Evolutionary conservation across 2,329 filamentous ascomycete genomes (phyloP), one percentile per base, ranked within the genome.

Genomic region (Calonectria hongkongensis): DNA sequence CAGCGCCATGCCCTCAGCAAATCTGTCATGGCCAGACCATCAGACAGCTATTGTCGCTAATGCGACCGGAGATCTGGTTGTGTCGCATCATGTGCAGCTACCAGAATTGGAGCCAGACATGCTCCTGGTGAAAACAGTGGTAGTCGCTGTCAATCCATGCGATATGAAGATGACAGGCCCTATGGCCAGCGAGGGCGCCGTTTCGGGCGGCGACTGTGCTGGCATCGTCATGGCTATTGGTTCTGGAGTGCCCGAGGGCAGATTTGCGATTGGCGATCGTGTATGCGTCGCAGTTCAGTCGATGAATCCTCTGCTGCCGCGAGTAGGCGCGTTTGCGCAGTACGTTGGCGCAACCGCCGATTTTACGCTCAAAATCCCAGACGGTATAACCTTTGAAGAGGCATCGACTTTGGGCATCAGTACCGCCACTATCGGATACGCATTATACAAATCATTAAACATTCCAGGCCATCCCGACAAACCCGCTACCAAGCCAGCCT

Each of bases 251-350:
- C 15, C 50, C 8, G 28, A 30, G 9, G 36, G 21, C 64, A 41
- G 25, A 28, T 51, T 66, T 41, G 48, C 47, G 1, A n/a, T 66
- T 21, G 47, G 64, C 27, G 64, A 66, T 30, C 47, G 64, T 10
- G 64, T 66, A 30, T 66, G 64, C 33, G 64, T 41, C 16, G 47
- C 64, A n/a, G 50, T 54, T 54, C 50, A 54, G 28, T 54, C 50
- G 18, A 54, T 54, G 50, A 54, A 54, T 28, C 50, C 50, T 30
- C 28, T 54, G 50, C 50, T 54, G 2, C 68, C 68, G 25, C 47
- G 62, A 30, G 68, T 51, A 18, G 68, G 68, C 15, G 68, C 68
- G 2, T 70, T 70, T 50, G 62, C 68, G 25, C 50, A 70, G 30
- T 70, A 70, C 28, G 54, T 70, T 6, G 33, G 62, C n/a, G 27